Percentiles rank a stretch among this genome's conserved stretches.
Conservation (phyloP, 2,329 filamentous ascomycete genomes). For the Lomentospora prolificans region DNA sequence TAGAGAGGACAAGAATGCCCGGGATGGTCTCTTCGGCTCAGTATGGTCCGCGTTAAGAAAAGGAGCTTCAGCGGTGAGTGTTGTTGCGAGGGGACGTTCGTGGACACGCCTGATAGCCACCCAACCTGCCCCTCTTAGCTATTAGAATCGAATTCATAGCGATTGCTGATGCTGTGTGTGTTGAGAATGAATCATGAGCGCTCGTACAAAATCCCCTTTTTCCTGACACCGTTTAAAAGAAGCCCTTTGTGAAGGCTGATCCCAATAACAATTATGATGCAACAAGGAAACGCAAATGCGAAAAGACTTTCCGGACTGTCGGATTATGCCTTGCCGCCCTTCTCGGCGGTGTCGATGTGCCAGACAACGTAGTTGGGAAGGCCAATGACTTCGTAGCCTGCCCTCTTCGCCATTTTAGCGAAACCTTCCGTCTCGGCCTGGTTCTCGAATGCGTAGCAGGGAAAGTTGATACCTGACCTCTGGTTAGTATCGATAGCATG, state of each 20-base stretch:
- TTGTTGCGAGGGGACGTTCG: background rate
- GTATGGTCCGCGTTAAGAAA: background rate
- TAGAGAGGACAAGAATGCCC: no score
- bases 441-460: conserved; percentile 93
- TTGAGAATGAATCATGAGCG: conserved; percentile 3
- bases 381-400: conserved; percentile 85
- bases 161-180: background rate
- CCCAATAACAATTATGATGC: background rate
- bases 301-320: background rate
- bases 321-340: conserved; percentile 62
- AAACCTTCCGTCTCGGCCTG: conserved; percentile 98
- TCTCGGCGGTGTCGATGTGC: conserved; percentile 96
- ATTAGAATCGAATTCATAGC: background rate
- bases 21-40: background rate
- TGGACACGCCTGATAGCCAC: background rate
- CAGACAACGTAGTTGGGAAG: conserved; percentile 97
- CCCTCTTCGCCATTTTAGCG: conserved; percentile 95
- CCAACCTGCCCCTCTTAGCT: background rate
- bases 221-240: conserved; percentile 1
- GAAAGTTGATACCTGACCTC: conserved; percentile 82
- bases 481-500: conserved; percentile 10
- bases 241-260: background rate
- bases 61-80: background rate
- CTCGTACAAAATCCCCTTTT: conserved; percentile 1
- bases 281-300: background rate